These are phyloP conservation scores for Circinella umbellata DNA, from an alignment of 371 early-diverging fungal species.

Conservation along the genomic window DNA sequence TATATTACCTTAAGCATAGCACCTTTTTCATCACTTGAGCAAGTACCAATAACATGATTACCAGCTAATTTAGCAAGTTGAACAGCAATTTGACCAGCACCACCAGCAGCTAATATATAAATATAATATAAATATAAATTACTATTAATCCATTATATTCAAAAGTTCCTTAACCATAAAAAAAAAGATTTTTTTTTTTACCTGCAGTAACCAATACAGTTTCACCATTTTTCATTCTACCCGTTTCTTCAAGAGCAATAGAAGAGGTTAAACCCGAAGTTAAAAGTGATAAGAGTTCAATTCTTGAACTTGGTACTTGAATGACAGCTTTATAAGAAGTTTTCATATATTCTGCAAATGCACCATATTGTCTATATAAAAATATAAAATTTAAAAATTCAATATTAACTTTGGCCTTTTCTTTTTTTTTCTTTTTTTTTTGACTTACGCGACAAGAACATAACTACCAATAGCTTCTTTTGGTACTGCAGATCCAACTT, in stretches of 20 bases:
- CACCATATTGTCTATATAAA: constrained; percentile 48
- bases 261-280: constrained; percentile 63
- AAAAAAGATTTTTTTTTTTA: not conserved
- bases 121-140: not conserved
- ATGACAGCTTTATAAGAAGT: constrained; percentile 31
- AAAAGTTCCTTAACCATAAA: too few species aligned
- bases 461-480: constrained; percentile 40
- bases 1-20: constrained; percentile 43
- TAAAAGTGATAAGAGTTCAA: constrained; percentile 47
- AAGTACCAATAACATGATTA: constrained; percentile 59
- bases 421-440: not conserved
- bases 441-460: constrained; percentile 30
- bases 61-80: constrained; percentile 56
- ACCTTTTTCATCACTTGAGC: constrained; percentile 48
- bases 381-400: too few species aligned
- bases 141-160: not conserved
- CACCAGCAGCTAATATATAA: constrained; percentile 43
- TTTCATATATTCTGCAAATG: constrained; percentile 58
- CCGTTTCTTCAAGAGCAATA: constrained; percentile 42
- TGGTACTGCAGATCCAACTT: constrained; percentile 45
- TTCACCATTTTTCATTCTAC: constrained; percentile 43
- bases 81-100: constrained; percentile 57
- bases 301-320: constrained; percentile 38
- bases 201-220: constrained; percentile 51
- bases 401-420: not conserved